Evolutionary conservation across 164 flowering plant genomes (phyloP).

Genomic region (Dillenia turbinata): DNA sequence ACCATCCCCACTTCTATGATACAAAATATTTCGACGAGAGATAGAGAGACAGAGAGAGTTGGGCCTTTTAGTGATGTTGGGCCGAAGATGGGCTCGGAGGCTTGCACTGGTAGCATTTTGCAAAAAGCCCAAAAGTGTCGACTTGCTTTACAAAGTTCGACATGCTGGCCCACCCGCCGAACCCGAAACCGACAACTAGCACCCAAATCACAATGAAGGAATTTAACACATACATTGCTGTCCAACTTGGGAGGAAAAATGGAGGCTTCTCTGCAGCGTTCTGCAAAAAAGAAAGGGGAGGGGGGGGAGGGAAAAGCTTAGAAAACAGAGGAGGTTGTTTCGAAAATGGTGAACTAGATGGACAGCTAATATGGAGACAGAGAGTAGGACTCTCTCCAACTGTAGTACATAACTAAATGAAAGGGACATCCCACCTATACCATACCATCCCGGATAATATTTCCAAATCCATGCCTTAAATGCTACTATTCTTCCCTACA

Average conservation of each 20-base stretch:
- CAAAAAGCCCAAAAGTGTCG: constrained; percentile 53
- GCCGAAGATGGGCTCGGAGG: constrained; percentile 22
- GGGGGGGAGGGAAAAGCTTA: not conserved
- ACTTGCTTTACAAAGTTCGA: constrained; percentile 44
- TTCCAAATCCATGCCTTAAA: constrained; percentile 25
- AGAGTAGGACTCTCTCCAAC: not conserved
- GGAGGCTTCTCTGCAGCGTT: constrained; percentile 65
- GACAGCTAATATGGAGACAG: not conserved
- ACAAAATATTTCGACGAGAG: constrained; percentile 20
- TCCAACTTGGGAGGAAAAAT: constrained; percentile 46
- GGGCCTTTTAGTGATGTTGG: constrained; percentile 20
- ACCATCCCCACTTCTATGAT: constrained; percentile 32
- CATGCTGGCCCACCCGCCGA: constrained; percentile 63
- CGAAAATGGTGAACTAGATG: not conserved
- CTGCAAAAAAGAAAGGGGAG: constrained; percentile 13
- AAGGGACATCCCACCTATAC: constrained; percentile 33
- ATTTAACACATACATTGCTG: constrained; percentile 45
- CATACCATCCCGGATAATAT: constrained; percentile 11
- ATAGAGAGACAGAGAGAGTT: not conserved
- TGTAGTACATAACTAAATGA: constrained; percentile 34
- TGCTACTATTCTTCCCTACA: constrained; percentile 8
- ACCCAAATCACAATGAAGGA: constrained; percentile 47
- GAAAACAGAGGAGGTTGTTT: not conserved
- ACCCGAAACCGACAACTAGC: constrained; percentile 45
- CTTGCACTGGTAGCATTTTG: constrained; percentile 58